phyloP scores from a whole-genome alignment of 176 grass and related monocot genomes.

The Cymbopogon citratus region DNA sequence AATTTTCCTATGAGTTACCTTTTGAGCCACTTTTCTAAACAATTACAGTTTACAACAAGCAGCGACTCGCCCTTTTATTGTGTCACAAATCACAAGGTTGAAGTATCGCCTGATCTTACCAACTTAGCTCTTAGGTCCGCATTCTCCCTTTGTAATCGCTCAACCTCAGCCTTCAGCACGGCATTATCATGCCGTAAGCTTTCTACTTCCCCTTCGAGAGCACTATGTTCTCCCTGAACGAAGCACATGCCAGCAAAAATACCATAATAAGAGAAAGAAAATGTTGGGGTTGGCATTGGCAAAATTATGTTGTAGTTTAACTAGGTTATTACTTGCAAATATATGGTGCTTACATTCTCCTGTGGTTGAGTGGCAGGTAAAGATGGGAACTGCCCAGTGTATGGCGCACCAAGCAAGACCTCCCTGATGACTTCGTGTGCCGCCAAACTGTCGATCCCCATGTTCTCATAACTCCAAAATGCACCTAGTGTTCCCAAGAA shows the following conservation, averaged over 20 bases:
- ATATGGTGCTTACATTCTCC: conserved; percentile 39
- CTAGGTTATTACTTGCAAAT: neutral
- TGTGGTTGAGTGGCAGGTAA: conserved; percentile 35
- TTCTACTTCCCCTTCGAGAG: conserved; percentile 38
- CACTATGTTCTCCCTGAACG: conserved; percentile 39
- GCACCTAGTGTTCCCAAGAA: conserved; percentile 96
- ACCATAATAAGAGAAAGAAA: neutral
- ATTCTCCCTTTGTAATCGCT: conserved; percentile 64
- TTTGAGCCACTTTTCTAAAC: conserved; percentile 4
- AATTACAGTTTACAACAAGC: conserved; percentile 36
- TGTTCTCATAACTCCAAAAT: conserved; percentile 99
- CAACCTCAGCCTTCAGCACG: conserved; percentile 53
- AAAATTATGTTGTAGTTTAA: neutral
- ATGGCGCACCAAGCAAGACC: conserved; percentile 90
- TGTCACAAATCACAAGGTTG: conserved; percentile 27
- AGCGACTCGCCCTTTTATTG: neutral
- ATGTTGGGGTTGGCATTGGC: neutral
- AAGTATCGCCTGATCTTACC: neutral
- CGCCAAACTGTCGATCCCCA: conserved; percentile 88
- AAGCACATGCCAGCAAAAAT: neutral
- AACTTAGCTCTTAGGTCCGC: conserved; percentile 43
- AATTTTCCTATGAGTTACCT: conserved; percentile 6
- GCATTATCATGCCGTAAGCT: conserved; percentile 50
- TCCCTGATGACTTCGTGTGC: conserved; percentile 90
- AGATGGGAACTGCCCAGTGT: conserved; percentile 70